Evolutionary conservation across 164 flowering plant genomes (phyloP), one percentile per base, ranked within the genome.

Genomic region (Akebia trifoliata): DNA sequence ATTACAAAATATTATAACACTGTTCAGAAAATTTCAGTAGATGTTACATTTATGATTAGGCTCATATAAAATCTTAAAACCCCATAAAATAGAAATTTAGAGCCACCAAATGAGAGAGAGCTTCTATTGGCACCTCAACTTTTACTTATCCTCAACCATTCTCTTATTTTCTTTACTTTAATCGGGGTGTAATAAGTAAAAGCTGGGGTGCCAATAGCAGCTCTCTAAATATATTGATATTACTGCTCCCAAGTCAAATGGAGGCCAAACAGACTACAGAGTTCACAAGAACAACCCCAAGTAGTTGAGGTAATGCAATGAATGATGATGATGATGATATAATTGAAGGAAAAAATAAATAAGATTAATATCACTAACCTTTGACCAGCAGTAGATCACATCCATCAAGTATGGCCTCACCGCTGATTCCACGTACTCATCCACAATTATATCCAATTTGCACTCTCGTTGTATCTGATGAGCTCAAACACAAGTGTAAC

Each of bases 321-420:
- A 5, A 34, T 34, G 6, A 34, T 20, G 24, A 42, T 22, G 45
- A 20, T 6, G 24, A 44, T 21, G 10, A 21, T 22, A 44, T 8
- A 0, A 8, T 44, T 44, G 20, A 17, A 31, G 5, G 36, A n/a
- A n/a, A n/a, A n/a, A n/a, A n/a, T 8, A 4, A 9, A 48, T 10
- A 12, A 1, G 18, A 52, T 38, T 12, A 28, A 32, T 8, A 26
- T 2, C 44, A 44, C 79, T 60, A 47, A 90, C 99, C 93, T 83
- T 90, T 59, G 96, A 90, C 97, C 96, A 94, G 62, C 89, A 86
- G 69, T 90, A 90, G 24, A 88, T 87, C 43, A 91, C 99, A 82
- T 94, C 99, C 99, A 94, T 90, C 79, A 94, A 71, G 71, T 39
- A 88, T 8, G 97, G 99, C 55, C 91, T 79, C 40, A 78, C 87